Base-by-base conservation (phyloP, 441 rosid genomes). In the Biscutella laevigata region DNA sequence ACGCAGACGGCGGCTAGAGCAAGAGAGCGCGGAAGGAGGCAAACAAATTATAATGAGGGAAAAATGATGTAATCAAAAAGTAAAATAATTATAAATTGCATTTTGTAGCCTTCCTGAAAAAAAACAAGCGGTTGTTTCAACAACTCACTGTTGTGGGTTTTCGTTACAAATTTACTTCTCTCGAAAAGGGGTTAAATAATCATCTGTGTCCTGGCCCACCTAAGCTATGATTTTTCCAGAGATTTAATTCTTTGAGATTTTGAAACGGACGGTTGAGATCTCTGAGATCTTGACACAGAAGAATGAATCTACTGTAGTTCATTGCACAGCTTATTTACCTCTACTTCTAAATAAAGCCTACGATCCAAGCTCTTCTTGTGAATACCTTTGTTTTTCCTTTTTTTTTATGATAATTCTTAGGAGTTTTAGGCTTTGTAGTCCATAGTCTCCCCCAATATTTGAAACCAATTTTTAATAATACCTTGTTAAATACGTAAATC, bases 1-100 rank as follows among this genome's bases (percentile, higher is more conserved):
- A 64, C 56, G 68, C 36, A 37, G 80, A 58, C 84, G 84, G 80
- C 84, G 77, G 70, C 35, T 75, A 59, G 66, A 60, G 72, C 47
- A 51, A 72, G 47, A 35, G 58, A 43, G 57, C 65, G 51, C 36
- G 44, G 40, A 59, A 64, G 43, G 62, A 45, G 40, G 61, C 67
- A 67, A 61, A 43, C 42, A n/a, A 25, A 49, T n/a, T n/a, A n/a
- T n/a, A 41, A 53, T 44, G 43, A 42, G 12, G 6, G 1, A 3
- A 9, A 45, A 27, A 25, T n/a, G 6, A 7, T 3, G 20, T 22
- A 33, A 57, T 26, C 20, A n/a, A 16, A 53, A 25, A 35, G 45
- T 20, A 46, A 29, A 25, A 24, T 54, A 7, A 39, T 13, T n/a
- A 16, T 0, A 55, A 29, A 55, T 14, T 53, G 7, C 26, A 53